Evolutionary conservation across 176 grass and related monocot species (phyloP), one percentile per base, ranked within the genome.

Genomic region (Calamus simplicifolius): DNA sequence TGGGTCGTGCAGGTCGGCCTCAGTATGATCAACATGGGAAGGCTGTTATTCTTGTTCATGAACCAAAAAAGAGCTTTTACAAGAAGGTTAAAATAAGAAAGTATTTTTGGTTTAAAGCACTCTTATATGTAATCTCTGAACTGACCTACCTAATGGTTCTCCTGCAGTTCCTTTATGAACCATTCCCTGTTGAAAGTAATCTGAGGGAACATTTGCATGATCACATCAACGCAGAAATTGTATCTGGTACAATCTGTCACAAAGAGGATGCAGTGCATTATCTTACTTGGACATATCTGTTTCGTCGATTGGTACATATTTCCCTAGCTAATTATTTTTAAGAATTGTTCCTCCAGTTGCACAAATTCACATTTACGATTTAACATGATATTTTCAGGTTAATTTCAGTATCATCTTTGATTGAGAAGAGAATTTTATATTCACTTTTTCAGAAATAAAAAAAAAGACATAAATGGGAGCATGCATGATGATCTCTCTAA

Each of bases 41-140:
- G 81, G 92, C 92, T 82, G 86, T 97, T 58, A 97, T 90, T 88
- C 87, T 97, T 79, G 80, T 97, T 54, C 92, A 97, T 82, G 92
- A 97, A 80, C 92, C 92, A 52, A 97, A 97, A 88, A 90, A 97
- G 78, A 96, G 92, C 75, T 97, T 97, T 59, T 97, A 90, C 67
- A 97, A 97, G 62, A 97, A 97, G 92, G 92, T 96, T 68, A 21
- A 57, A 54, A 18, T 48, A 31, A 38, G 59, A 59, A 67, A 77
- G 25, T 56, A 62, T 73, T 18, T 67, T 54, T 23, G 77, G 12
- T 49, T 23, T 73, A 71, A 73, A 13, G 29, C 58, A 38, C 8
- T 16, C 21, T 69, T 26, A 30, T 16, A 51, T 77, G 27, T 60
- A 19, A 58, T 74, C 38, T 80, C 70, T 25, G 51, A 80, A 62